Evolutionary conservation across 1,284 basidiomycete species (phyloP).

Genomic region (Apiotrichum brassicae): DNA sequence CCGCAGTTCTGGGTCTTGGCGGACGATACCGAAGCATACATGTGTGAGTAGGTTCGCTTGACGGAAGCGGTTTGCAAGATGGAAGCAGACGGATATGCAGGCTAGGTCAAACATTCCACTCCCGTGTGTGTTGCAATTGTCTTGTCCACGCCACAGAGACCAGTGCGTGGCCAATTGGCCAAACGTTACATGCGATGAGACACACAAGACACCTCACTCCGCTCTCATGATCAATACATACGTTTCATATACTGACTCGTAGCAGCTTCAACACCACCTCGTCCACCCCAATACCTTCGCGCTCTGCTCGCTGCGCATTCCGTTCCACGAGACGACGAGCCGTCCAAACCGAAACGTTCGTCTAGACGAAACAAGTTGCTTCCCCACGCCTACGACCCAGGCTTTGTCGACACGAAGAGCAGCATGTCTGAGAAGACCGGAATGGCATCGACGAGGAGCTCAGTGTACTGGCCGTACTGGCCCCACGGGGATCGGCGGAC

Average conservation of each 20-base stretch:
- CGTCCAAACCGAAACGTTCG: background rate
- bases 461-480: no score
- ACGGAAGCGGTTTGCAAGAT: no score
- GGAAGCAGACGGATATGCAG: no score
- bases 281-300: background rate
- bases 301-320: background rate
- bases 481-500: background rate
- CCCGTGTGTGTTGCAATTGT: no score
- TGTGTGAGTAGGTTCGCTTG: constrained; percentile 1
- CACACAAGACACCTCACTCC: background rate
- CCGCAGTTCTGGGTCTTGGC: background rate
- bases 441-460: no score
- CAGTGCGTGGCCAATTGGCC: no score
- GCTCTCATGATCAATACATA: background rate
- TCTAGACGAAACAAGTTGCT: background rate
- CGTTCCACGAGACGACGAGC: background rate
- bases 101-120: no score
- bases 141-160: no score
- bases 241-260: background rate
- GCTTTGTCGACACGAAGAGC: background rate
- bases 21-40: background rate
- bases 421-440: background rate
- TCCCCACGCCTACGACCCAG: background rate
- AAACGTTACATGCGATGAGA: no score
- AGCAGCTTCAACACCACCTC: background rate